Conservation (phyloP, 108 stramenopile genomes). For the Aurantiochytrium sp. region DNA sequence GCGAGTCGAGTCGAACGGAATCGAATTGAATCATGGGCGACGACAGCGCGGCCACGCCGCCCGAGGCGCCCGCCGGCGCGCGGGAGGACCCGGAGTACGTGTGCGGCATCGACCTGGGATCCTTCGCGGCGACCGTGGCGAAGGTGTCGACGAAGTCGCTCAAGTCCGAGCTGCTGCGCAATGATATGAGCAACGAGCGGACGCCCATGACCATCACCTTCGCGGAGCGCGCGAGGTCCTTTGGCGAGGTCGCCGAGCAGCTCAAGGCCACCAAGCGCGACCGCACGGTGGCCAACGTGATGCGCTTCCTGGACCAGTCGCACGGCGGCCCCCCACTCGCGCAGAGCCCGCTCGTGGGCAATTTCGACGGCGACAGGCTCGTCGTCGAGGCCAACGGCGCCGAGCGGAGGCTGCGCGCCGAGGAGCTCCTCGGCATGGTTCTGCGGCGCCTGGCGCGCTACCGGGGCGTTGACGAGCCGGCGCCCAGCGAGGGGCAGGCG, state of each 20-base stretch:
- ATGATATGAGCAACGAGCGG: slow-evolving; percentile 16
- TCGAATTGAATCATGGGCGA: no score
- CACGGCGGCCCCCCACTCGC: background rate
- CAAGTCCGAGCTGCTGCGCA: background rate
- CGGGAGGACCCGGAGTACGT: background rate
- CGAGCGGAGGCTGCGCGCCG: background rate
- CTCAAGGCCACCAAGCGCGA: slow-evolving; percentile 12
- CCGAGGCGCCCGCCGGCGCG: background rate
- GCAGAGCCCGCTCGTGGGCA: background rate
- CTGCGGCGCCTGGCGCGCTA: background rate
- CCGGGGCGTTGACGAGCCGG: background rate
- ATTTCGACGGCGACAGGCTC: background rate
- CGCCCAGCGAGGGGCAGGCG: background rate
- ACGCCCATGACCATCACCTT: slow-evolving; percentile 18
- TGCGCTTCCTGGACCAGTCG: background rate
- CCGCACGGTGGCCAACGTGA: background rate
- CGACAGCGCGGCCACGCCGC: no score
- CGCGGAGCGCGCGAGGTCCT: background rate
- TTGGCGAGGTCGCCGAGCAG: slow-evolving; percentile 24
- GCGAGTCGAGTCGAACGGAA: no score
- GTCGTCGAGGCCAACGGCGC: background rate
- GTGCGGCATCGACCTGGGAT: background rate
- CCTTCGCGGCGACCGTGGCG: background rate
- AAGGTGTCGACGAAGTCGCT: slow-evolving; percentile 5
- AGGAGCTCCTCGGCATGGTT: background rate